Evolutionary conservation across 2,329 filamentous ascomycete genomes (phyloP).

Genomic region (Colletotrichum sp.): DNA sequence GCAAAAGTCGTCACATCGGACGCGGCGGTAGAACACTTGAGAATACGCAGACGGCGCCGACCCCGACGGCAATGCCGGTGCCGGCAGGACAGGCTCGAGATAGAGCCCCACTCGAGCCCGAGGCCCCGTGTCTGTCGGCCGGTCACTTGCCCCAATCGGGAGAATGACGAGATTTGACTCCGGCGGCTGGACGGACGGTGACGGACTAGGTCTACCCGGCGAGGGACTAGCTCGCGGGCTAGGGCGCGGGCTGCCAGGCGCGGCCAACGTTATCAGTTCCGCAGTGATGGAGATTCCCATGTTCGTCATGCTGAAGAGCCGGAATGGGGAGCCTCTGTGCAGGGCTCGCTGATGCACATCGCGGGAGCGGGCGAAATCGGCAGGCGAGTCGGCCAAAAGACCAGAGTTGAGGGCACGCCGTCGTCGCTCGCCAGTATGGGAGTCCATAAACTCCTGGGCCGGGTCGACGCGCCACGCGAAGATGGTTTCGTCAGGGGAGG

Average conservation of each 20-base stretch:
- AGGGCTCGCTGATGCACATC: slow-evolving; percentile 15
- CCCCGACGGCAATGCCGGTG: not conserved
- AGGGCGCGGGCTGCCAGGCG: not conserved
- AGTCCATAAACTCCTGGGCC: not conserved
- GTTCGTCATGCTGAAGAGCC: slow-evolving; percentile 17
- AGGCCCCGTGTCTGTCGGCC: not conserved
- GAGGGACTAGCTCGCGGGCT: not conserved
- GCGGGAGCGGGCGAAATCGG: slow-evolving; percentile 4
- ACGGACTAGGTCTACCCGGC: not conserved
- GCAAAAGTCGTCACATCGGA: slow-evolving; percentile 7
- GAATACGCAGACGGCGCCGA: not conserved
- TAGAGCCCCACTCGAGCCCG: slow-evolving; percentile 9
- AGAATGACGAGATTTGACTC: not conserved
- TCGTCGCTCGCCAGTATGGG: not conserved
- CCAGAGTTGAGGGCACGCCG: not conserved
- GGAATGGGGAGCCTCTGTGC: slow-evolving; percentile 1
- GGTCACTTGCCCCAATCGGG: slow-evolving; percentile 12
- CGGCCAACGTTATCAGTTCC: not conserved
- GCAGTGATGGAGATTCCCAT: slow-evolving; percentile 14
- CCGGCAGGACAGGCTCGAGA: slow-evolving; percentile 1
- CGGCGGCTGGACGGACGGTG: not conserved
- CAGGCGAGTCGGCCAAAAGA: slow-evolving; percentile 7
- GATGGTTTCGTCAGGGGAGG: slow-evolving; percentile 15
- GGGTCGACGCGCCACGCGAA: slow-evolving; percentile 16
- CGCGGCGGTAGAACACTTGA: slow-evolving; percentile 7